These are phyloP conservation scores for Straminergon stramineum DNA, from an alignment of 225 moss, liverwort and hornwort species.

Conservation along the genomic window DNA sequence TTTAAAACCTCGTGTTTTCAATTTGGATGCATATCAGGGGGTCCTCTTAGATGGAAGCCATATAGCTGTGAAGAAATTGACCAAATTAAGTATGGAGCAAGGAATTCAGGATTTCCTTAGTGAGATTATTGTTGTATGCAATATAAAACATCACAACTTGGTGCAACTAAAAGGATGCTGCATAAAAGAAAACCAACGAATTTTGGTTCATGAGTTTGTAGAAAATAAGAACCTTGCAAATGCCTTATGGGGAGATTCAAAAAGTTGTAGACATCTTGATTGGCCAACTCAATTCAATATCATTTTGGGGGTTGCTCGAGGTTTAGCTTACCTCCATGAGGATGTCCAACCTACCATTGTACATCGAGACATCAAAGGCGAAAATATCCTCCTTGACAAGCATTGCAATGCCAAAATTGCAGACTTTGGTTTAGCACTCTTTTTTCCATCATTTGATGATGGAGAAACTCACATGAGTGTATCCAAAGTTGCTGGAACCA, in stretches of 20 bases:
- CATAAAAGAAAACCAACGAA: not conserved
- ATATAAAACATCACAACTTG: not conserved
- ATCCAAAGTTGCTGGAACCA: not conserved
- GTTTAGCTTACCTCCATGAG: not conserved
- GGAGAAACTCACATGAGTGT: not conserved
- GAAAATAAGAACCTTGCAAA: not conserved
- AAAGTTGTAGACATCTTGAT: rapidly evolving
- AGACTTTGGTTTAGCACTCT: not conserved
- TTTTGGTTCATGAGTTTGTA: not conserved
- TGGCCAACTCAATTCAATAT: not conserved
- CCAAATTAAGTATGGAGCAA: not conserved
- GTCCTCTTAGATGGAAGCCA: not conserved
- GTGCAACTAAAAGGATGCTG: not conserved
- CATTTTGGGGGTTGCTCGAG: not conserved
- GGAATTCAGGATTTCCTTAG: not conserved
- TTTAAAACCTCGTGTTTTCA: not conserved
- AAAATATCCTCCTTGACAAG: not conserved
- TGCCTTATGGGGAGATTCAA: not conserved
- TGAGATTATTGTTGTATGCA: not conserved
- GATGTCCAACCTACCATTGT: not conserved
- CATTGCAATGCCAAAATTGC: not conserved
- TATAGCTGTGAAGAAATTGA: not conserved
- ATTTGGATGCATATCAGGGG: not conserved
- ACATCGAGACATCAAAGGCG: not conserved
- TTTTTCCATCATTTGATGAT: not conserved